Evolutionary conservation across 495 filamentous ascomycete genomes (phyloP).

Genomic region (Xylaria flabelliformis): DNA sequence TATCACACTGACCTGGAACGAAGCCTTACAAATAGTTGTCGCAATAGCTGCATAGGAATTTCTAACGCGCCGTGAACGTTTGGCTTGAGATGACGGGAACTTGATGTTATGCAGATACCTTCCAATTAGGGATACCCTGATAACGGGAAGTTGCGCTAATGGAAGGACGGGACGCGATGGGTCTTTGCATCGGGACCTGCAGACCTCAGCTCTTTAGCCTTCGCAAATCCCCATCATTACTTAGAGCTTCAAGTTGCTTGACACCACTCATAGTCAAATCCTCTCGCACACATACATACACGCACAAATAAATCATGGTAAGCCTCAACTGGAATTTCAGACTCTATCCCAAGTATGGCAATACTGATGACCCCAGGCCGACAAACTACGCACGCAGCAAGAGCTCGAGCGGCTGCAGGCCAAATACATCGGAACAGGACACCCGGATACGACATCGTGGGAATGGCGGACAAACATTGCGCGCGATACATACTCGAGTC

Average conservation of each 20-base stretch:
- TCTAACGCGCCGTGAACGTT: neutral
- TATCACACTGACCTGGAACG: neutral
- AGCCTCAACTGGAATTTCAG: neutral
- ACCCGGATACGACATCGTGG: conserved; percentile 94
- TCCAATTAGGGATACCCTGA: neutral
- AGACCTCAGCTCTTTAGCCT: neutral
- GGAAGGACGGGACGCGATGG: neutral
- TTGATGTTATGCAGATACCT: neutral
- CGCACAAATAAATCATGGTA: conserved; percentile 29
- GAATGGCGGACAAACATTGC: conserved; percentile 95
- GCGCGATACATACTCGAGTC: conserved; percentile 80
- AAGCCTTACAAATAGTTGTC: neutral
- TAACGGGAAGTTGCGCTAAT: conserved; percentile 20
- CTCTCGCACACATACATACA: neutral
- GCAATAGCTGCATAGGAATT: neutral
- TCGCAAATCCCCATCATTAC: neutral
- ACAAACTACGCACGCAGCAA: conserved; percentile 96
- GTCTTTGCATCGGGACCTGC: too few relatives aligned
- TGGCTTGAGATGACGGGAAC: neutral
- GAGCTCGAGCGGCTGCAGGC: conserved; percentile 95
- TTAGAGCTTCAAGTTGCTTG: neutral
- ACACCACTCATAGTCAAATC: neutral
- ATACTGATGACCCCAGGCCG: conserved; percentile 62
- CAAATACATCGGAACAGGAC: conserved; percentile 95
- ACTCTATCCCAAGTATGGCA: neutral